Evolutionary conservation across 495 filamentous ascomycete species (phyloP).

Genomic region (Hyphodiscus hymeniophilus): DNA sequence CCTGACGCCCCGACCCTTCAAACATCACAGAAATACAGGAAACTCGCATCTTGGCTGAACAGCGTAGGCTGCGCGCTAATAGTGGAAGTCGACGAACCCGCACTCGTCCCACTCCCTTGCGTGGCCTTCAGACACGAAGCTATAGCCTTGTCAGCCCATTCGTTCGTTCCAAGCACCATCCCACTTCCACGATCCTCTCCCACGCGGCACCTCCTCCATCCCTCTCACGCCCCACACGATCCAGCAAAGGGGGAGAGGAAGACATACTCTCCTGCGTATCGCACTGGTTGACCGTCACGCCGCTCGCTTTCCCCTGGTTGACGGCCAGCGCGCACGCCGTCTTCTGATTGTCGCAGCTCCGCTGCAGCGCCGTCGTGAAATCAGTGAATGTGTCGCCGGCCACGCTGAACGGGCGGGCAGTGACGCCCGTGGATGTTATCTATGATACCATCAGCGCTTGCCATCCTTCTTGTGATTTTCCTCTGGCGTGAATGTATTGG

Average conservation of each 20-base stretch:
- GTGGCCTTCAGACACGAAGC: neutral
- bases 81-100: neutral
- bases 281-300: conserved; percentile 30
- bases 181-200: neutral
- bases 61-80: neutral
- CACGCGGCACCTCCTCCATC: neutral
- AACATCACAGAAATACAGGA: neutral
- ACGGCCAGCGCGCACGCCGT: conserved; percentile 44
- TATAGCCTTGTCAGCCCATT: neutral
- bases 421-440: conserved; percentile 9
- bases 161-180: neutral
- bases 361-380: conserved; percentile 34
- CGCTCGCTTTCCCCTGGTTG: conserved; percentile 33
- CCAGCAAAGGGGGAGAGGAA: neutral
- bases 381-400: conserved; percentile 41
- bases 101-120: neutral
- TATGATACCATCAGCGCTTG: too few relatives aligned
- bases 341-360: conserved; percentile 43
- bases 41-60: neutral
- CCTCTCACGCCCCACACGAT: neutral
- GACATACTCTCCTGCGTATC: conserved; percentile 31
- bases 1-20: neutral
- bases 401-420: conserved; percentile 39
- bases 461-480: too few relatives aligned
- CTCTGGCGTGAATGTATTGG: too few relatives aligned